phyloP scores from a whole-genome alignment of 2,329 filamentous ascomycete genomes.

The Pestalotiopsis sp. region DNA sequence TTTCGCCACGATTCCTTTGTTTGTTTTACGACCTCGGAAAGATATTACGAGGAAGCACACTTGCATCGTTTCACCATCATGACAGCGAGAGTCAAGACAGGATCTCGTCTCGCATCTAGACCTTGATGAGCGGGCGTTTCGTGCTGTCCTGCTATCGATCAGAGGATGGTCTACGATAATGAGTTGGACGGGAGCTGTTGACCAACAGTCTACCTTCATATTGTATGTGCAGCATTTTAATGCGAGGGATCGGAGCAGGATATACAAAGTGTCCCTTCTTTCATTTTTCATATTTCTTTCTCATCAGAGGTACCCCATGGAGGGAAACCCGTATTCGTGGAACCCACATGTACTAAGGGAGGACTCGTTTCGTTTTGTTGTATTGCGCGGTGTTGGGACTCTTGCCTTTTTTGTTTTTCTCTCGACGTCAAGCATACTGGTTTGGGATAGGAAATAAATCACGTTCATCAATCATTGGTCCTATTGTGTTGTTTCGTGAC shows the following conservation, averaged over 20 bases:
- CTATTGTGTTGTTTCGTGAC: background rate
- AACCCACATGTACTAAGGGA: conserved; percentile 22
- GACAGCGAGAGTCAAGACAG: conserved; percentile 2
- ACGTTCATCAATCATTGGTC: conserved; percentile 28
- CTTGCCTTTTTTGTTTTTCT: conserved; percentile 19
- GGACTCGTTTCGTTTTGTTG: conserved; percentile 26
- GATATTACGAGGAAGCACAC: conserved; percentile 8
- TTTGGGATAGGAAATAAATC: conserved; percentile 38
- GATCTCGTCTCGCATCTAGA: conserved; percentile 15
- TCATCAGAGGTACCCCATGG: background rate
- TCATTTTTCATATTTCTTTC: conserved; percentile 1
- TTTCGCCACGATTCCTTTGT: conserved; percentile 14
- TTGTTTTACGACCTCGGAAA: background rate
- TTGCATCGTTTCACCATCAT: conserved; percentile 16
- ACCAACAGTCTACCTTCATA: background rate
- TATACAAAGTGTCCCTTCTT: background rate
- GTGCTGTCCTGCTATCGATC: background rate
- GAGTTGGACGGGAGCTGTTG: background rate
- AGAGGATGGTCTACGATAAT: background rate
- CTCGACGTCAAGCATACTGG: conserved; percentile 28
- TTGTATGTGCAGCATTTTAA: conserved; percentile 5
- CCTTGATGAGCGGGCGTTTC: conserved; percentile 6
- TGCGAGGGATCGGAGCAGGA: conserved; percentile 3
- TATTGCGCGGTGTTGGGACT: conserved; percentile 17
- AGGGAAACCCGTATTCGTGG: conserved; percentile 11